Base-by-base conservation (phyloP, 768 basidiomycete species). In the Termitomyces sp. region DNA sequence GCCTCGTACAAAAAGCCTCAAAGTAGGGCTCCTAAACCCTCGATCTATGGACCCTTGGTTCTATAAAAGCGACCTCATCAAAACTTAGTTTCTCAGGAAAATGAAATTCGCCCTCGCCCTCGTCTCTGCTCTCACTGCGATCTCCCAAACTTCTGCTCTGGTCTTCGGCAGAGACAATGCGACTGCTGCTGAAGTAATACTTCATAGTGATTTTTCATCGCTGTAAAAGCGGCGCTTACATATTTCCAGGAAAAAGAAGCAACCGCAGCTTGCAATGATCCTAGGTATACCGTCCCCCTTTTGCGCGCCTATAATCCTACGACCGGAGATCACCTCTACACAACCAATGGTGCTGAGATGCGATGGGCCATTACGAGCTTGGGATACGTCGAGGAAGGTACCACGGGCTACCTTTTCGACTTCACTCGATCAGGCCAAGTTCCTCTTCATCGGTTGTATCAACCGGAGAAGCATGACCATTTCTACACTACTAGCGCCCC, bases 371-470 rank as follows among this genome's bases (percentile, higher is more conserved):
- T 62, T 18, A 48, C 33, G 9, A 45, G 16, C 2, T 48, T 62
- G 6, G 63, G 64, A 13, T 65, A 57, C 48, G 26, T 12, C 16
- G 29, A 13, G 10, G 63, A 67, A 39, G 65, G 65, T 26, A 49
- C 44, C 6, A 62, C 64, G 15, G 66, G 58, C 26, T 60, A 59
- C 50, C 33, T 66, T 28, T 67, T 60, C 34, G 28, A 55, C 22
- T 24, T 8, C 15, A 41, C 51, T 28, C 52, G 58, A 45, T 5
- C 58, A 10, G 51, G 33, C 22, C 60, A 61, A 7, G 57, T 64
- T 15, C 61, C 68, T 4, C 55, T 69, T 51, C 65, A 65, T 49
- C 65, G 68, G 20, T 29, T 62, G 9, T 68, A 55, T 44, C 58
- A 52, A 24, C 26, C 49, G 2, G 6, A 4, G 1, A 20, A 20